Percentiles rank a stretch among this genome's conserved stretches.
Evolutionary conservation across 108 stramenopile genomes (phyloP).

Genomic region (Aurantiochytrium sp.): DNA sequence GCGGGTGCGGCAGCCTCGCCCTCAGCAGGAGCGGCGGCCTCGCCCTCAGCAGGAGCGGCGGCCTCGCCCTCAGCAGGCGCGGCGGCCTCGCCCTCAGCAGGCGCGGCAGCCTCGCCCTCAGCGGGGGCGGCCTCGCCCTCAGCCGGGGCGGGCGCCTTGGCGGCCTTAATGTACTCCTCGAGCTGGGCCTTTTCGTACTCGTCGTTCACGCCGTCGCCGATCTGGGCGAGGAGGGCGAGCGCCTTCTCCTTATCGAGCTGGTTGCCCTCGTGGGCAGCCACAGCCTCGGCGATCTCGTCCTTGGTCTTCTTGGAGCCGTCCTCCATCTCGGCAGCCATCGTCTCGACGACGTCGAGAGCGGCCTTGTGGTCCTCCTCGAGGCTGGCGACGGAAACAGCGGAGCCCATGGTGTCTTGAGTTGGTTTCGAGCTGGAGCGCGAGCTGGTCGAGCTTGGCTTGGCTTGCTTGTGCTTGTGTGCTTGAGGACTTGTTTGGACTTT

Average conservation of each 20-base stretch:
- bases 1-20: neutral
- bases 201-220: neutral
- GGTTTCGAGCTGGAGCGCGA: neutral
- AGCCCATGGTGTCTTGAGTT: neutral
- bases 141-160: slow-evolving; percentile 5
- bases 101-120: neutral
- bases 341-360: neutral
- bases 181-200: neutral
- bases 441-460: neutral
- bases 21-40: neutral
- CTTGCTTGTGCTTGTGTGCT: too few relatives aligned
- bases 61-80: neutral
- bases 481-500: neutral
- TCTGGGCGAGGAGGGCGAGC: neutral
- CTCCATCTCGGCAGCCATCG: neutral
- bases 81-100: neutral
- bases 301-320: slow-evolving; percentile 3
- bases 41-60: neutral
- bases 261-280: neutral
- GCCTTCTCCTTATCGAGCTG: neutral
- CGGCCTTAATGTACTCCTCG: slow-evolving; percentile 6
- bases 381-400: neutral
- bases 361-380: slow-evolving; percentile 9
- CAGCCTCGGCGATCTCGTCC: neutral
- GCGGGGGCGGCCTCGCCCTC: neutral